Base-by-base conservation (phyloP, 345 rosid genomes). In the Salix koriyanagi region DNA sequence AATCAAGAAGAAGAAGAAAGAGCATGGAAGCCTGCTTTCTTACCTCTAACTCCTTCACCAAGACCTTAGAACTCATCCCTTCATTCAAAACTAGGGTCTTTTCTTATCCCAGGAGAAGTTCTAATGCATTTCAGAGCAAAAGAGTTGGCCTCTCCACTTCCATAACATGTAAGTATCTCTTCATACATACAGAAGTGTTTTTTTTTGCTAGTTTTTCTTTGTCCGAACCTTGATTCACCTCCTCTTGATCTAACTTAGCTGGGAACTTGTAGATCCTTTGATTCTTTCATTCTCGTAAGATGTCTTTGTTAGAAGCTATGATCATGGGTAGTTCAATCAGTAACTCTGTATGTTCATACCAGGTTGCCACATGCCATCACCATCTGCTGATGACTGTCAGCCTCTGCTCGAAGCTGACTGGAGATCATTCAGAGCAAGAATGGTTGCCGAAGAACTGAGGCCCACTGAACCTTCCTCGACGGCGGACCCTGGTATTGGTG, bases 1-100 rank as follows among this genome's bases (percentile, higher is more conserved):
- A 46, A 46, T 46, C 14, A 46, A 69, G 64, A 37, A 77, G 39
- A 12, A 44, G 18, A 70, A 25, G 56, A 70, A 21, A 65, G 18
- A 69, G 7, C 74, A 92, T 94, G 97, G 94, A 91, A 76, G 91
- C 94, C 85, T 86, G 94, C 80, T 87, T 89, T 71, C 88, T 91
- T 64, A 80, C 88, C 60, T 85, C 94, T 50, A 89, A 87, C 76
- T 77, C 98, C 67, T 85, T 89, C 85, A 66, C 86, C 78, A 84
- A 83, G 52, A 25, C 84, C 54, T 64, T 75, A 37, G 91, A 87
- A 44, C 48, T 81, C 75, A 78, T 67, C 52, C 87, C 93, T 1
- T 80, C 84, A 9, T 79, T 80, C 76, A 89, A 79, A 80, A 67
- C 92, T 16, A 77, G 81, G 83, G 41, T 70, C 71, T 76, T 90